phyloP scores from a whole-genome alignment of 306 rosid genomes.

The Cyclanthera cordifolia region DNA sequence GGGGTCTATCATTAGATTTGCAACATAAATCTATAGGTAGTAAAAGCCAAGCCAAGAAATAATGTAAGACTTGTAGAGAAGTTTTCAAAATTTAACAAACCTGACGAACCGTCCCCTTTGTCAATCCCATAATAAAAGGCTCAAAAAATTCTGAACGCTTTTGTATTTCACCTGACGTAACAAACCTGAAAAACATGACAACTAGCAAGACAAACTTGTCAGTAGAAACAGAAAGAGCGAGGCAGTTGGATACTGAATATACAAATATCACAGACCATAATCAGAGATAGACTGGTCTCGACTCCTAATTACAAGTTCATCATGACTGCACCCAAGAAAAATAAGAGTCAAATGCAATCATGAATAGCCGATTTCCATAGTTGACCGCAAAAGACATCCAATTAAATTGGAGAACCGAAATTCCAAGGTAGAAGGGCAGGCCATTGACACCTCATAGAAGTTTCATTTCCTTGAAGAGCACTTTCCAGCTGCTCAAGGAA shows the following conservation, averaged over 20 bases:
- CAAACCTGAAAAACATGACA: slow-evolving; percentile 99
- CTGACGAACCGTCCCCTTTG: slow-evolving; percentile 81
- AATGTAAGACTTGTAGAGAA: background rate
- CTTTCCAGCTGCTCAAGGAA: slow-evolving; percentile 93
- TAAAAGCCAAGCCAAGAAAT: background rate
- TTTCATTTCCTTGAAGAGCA: slow-evolving; percentile 86
- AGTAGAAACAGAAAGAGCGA: slow-evolving; percentile 22
- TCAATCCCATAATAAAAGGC: slow-evolving; percentile 79
- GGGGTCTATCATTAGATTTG: too few species aligned
- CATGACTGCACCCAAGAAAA: slow-evolving; percentile 53
- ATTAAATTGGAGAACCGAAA: slow-evolving; percentile 1
- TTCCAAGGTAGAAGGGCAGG: slow-evolving; percentile 23
- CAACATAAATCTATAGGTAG: background rate
- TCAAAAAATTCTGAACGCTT: slow-evolving; percentile 85
- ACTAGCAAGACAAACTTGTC: slow-evolving; percentile 52
- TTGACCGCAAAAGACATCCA: background rate
- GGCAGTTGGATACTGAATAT: slow-evolving; percentile 1
- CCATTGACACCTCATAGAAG: slow-evolving; percentile 65
- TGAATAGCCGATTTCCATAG: background rate
- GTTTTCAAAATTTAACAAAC: slow-evolving; percentile 22
- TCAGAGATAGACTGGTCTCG: slow-evolving; percentile 88
- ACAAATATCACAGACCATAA: slow-evolving; percentile 59
- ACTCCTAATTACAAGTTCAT: slow-evolving; percentile 70
- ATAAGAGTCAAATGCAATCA: slow-evolving; percentile 5
- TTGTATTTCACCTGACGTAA: slow-evolving; percentile 83